These are phyloP conservation scores for Boletus sensibilis DNA, from an alignment of 768 basidiomycete genomes.

Conservation along the genomic window DNA sequence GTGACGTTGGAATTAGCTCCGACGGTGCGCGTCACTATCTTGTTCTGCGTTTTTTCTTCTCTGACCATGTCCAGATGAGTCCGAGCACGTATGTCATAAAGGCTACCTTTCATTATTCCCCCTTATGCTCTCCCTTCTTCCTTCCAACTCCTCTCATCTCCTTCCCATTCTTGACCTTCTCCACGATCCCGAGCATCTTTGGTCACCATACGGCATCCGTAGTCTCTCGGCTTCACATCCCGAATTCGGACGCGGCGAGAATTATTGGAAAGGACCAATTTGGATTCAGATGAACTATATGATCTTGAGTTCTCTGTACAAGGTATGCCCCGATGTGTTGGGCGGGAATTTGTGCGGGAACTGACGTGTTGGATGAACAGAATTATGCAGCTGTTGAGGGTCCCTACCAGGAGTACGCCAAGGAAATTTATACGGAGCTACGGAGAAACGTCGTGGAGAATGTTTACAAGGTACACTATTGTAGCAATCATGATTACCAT, in stretches of 20 bases:
- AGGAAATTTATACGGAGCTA: conserved; percentile 76
- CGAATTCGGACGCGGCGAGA: conserved; percentile 89
- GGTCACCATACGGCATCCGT: conserved; percentile 89
- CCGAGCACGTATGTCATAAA: conserved; percentile 84
- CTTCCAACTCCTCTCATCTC: conserved; percentile 74
- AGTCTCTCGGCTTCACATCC: conserved; percentile 86
- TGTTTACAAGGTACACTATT: conserved; percentile 60
- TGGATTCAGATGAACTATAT: conserved; percentile 99
- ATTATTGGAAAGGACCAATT: conserved; percentile 97
- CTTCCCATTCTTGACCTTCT: conserved; percentile 80
- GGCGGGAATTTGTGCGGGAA: background rate
- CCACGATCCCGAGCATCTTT: conserved; percentile 77
- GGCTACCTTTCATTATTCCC: conserved; percentile 96
- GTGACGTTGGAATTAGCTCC: conserved; percentile 80
- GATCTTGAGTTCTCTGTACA: conserved; percentile 73
- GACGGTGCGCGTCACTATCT: conserved; percentile 55
- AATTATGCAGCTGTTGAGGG: conserved; percentile 77
- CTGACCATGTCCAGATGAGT: conserved; percentile 64
- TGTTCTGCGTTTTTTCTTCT: background rate
- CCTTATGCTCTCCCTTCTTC: conserved; percentile 79
- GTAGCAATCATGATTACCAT: background rate
- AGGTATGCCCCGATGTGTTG: conserved; percentile 41
- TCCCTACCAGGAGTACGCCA: conserved; percentile 75
- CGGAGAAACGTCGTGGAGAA: conserved; percentile 84
- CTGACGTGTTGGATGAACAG: conserved; percentile 37